These are phyloP conservation scores for Fistulifera pelliculosa DNA, from an alignment of 108 stramenopile genomes.

Conservation along the genomic window DNA sequence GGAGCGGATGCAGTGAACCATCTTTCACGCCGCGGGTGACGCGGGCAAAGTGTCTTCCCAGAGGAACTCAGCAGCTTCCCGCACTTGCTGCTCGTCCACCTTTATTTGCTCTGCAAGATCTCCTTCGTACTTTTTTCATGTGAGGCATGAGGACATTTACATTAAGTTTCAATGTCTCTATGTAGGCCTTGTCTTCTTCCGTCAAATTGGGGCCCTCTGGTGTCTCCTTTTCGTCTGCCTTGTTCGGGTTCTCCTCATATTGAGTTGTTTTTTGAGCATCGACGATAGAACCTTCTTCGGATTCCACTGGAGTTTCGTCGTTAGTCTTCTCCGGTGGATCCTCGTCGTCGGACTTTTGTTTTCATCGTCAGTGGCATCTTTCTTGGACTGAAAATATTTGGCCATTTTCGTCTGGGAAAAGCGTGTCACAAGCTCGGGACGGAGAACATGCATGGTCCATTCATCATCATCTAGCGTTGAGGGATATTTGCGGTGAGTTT, in stretches of 20 bases:
- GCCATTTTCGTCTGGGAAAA: slow-evolving; percentile 54
- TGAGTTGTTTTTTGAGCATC: slow-evolving; percentile 2
- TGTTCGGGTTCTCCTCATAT: slow-evolving; percentile 15
- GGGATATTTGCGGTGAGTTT: slow-evolving; percentile 16
- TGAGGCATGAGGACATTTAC: slow-evolving; percentile 87
- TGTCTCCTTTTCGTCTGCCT: slow-evolving; percentile 23
- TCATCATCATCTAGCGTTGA: slow-evolving; percentile 58
- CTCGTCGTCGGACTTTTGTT: slow-evolving; percentile 11
- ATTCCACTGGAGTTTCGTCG: slow-evolving; percentile 8
- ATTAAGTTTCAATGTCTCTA: slow-evolving; percentile 67
- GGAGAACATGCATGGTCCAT: slow-evolving; percentile 63
- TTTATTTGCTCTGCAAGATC: slow-evolving; percentile 46
- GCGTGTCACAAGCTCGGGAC: slow-evolving; percentile 73
- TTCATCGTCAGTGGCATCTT: slow-evolving; percentile 10
- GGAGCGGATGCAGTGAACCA: slow-evolving; percentile 39
- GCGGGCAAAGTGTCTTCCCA: slow-evolving; percentile 74
- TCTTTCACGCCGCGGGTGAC: slow-evolving; percentile 56
- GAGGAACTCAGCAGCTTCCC: slow-evolving; percentile 65
- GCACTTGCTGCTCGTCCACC: slow-evolving; percentile 78
- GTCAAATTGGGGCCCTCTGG: slow-evolving; percentile 22
- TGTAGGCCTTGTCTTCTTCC: slow-evolving; percentile 62
- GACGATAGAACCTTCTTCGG: slow-evolving; percentile 5
- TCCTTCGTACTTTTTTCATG: slow-evolving; percentile 45
- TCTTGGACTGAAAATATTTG: slow-evolving; percentile 29
- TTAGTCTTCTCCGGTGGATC: slow-evolving; percentile 16